Evolutionary conservation across 2,329 filamentous ascomycete species (phyloP).

Genomic region (Phoma sp.): DNA sequence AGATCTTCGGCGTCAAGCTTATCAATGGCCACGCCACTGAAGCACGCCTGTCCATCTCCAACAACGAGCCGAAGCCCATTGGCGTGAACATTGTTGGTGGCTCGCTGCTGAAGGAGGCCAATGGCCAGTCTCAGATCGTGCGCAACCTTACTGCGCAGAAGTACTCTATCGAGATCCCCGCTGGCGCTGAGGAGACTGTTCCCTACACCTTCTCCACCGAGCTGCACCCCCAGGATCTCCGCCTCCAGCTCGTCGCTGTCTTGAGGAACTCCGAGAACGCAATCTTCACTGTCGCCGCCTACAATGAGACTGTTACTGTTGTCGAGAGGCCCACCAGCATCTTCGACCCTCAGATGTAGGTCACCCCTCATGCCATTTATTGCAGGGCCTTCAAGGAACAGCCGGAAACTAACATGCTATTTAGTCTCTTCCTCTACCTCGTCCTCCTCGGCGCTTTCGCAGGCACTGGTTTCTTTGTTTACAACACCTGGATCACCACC

Average conservation of each 20-base stretch:
- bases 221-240: slow-evolving; percentile 89
- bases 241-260: slow-evolving; percentile 76
- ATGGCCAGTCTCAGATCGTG: slow-evolving; percentile 64
- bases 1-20: slow-evolving; percentile 94
- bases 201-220: slow-evolving; percentile 88
- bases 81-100: slow-evolving; percentile 78
- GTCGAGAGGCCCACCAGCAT: slow-evolving; percentile 91
- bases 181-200: slow-evolving; percentile 76
- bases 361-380: slow-evolving; percentile 15
- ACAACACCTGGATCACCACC: slow-evolving; percentile 95
- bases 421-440: slow-evolving; percentile 95
- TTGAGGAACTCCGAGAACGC: slow-evolving; percentile 69
- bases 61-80: slow-evolving; percentile 79
- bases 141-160: slow-evolving; percentile 83
- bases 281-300: slow-evolving; percentile 78
- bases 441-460: slow-evolving; percentile 80
- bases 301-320: slow-evolving; percentile 81
- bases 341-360: slow-evolving; percentile 94
- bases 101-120: slow-evolving; percentile 67
- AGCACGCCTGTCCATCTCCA: slow-evolving; percentile 80
- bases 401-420: slow-evolving; percentile 20
- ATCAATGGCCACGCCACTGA: slow-evolving; percentile 89
- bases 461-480: slow-evolving; percentile 91
- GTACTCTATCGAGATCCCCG: slow-evolving; percentile 75
- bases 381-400: not conserved